Percentiles rank a stretch among this genome's conserved stretches.
Conservation (phyloP, 202 grass and related monocot species). For the Elaeis oleifera region DNA sequence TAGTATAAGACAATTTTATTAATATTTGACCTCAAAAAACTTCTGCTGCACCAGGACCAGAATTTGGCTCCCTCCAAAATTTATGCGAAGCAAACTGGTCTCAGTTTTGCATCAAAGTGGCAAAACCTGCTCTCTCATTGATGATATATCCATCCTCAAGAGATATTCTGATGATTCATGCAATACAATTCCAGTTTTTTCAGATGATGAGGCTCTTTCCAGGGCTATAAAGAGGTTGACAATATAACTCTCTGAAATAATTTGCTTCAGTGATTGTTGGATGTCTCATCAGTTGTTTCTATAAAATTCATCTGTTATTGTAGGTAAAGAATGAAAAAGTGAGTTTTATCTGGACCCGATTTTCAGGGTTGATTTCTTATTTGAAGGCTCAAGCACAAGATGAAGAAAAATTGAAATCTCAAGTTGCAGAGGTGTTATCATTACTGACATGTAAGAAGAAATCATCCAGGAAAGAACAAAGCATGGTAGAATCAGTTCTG, state of each 20-base stretch:
- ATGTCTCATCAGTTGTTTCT: not conserved
- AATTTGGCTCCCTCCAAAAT: slow-evolving; percentile 65
- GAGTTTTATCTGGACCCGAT: slow-evolving; percentile 75
- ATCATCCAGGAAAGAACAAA: slow-evolving; percentile 46
- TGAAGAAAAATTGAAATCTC: slow-evolving; percentile 48
- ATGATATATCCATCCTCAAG: slow-evolving; percentile 53
- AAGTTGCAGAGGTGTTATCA: slow-evolving; percentile 66
- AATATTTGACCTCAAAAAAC: slow-evolving; percentile 16
- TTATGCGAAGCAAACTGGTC: slow-evolving; percentile 44
- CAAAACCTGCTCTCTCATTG: slow-evolving; percentile 71
- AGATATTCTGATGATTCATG: slow-evolving; percentile 80
- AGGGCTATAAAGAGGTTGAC: slow-evolving; percentile 69
- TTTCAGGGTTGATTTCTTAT: slow-evolving; percentile 67
- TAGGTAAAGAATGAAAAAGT: slow-evolving; percentile 81
- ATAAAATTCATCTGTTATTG: slow-evolving; percentile 15
- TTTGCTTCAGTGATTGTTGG: not conserved
- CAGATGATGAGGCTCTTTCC: slow-evolving; percentile 78
- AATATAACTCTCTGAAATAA: slow-evolving; percentile 12
- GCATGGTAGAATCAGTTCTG: slow-evolving; percentile 32
- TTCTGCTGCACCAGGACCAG: slow-evolving; percentile 53
- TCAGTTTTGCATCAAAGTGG: slow-evolving; percentile 58
- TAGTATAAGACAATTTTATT: not conserved
- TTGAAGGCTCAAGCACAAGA: slow-evolving; percentile 46
- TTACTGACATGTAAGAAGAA: slow-evolving; percentile 65
- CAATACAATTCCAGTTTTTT: slow-evolving; percentile 76